Percentiles rank a stretch among this genome's conserved stretches.
Conservation (phyloP, 768 basidiomycete species). For the Cantharellus anzutake region DNA sequence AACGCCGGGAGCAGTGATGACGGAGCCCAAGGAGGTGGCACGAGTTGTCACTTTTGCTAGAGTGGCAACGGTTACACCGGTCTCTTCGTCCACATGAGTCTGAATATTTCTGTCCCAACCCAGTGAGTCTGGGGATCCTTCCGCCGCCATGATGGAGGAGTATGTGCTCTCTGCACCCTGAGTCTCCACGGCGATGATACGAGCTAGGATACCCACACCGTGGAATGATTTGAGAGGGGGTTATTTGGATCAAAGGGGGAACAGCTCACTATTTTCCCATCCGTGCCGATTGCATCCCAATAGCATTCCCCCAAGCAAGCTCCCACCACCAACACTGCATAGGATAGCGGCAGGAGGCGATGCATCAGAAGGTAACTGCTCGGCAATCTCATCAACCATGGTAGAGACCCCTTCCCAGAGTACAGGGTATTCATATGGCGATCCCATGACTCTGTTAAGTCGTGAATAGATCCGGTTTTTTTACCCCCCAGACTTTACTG, state of each 20-base stretch:
- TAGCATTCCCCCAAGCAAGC: slow-evolving; percentile 50
- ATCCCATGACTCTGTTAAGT: slow-evolving; percentile 36
- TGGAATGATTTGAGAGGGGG: background rate
- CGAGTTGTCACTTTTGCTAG: slow-evolving; percentile 38
- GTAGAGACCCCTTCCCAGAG: slow-evolving; percentile 67
- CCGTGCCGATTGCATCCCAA: slow-evolving; percentile 40
- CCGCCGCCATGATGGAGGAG: background rate
- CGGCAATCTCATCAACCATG: slow-evolving; percentile 42
- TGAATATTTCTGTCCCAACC: too few relatives aligned
- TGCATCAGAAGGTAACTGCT: slow-evolving; percentile 24
- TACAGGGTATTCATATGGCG: slow-evolving; percentile 48
- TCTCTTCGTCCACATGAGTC: slow-evolving; percentile 8
- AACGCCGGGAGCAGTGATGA: slow-evolving; percentile 37
- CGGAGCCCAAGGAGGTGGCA: slow-evolving; percentile 57
- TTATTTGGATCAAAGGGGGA: background rate
- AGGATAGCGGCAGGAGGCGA: slow-evolving; percentile 48
- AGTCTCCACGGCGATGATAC: slow-evolving; percentile 48
- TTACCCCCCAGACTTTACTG: background rate
- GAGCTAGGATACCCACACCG: slow-evolving; percentile 10
- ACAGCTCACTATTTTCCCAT: slow-evolving; percentile 46
- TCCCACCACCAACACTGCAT: slow-evolving; percentile 62
- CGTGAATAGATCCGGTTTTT: background rate
- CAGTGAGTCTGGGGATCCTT: background rate
- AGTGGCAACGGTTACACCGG: slow-evolving; percentile 36
- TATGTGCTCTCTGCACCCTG: slow-evolving; percentile 31